These are phyloP conservation scores for Fusarium veterinarium DNA, from an alignment of 2,329 filamentous ascomycete genomes.

Conservation along the genomic window DNA sequence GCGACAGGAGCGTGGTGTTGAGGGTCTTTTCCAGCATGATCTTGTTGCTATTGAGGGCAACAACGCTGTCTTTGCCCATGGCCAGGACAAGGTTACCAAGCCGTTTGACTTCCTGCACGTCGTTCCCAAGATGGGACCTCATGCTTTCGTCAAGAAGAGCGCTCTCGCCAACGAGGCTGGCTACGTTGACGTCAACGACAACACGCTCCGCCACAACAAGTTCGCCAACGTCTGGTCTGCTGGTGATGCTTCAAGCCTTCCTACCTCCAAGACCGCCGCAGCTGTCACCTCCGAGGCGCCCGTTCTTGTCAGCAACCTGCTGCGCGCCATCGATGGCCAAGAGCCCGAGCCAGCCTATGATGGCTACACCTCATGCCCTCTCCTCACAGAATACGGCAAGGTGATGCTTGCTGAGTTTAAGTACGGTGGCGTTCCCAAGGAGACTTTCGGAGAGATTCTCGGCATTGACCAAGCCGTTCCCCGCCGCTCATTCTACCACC, in stretches of 20 bases:
- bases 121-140: conserved; percentile 69
- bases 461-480: conserved; percentile 69
- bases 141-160: conserved; percentile 65
- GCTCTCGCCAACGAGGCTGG: conserved; percentile 65
- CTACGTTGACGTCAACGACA: conserved; percentile 67
- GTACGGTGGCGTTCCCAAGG: conserved; percentile 71
- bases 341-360: conserved; percentile 59
- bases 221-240: conserved; percentile 69
- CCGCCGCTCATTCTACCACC: conserved; percentile 67
- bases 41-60: conserved; percentile 64
- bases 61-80: conserved; percentile 62
- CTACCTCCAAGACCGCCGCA: conserved; percentile 67
- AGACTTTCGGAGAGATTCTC: conserved; percentile 67
- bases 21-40: conserved; percentile 69
- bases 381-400: conserved; percentile 68
- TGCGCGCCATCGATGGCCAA: conserved; percentile 59
- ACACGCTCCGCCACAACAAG: conserved; percentile 63
- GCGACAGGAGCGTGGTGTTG: conserved; percentile 65
- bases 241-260: conserved; percentile 69
- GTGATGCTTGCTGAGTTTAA: conserved; percentile 74
- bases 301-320: conserved; percentile 61
- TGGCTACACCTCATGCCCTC: conserved; percentile 67
- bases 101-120: conserved; percentile 68
- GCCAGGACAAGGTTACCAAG: conserved; percentile 56
- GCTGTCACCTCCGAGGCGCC: conserved; percentile 64